Base-by-base conservation (phyloP, 306 rosid genomes). In the Cyamopsis tetragonoloba region DNA sequence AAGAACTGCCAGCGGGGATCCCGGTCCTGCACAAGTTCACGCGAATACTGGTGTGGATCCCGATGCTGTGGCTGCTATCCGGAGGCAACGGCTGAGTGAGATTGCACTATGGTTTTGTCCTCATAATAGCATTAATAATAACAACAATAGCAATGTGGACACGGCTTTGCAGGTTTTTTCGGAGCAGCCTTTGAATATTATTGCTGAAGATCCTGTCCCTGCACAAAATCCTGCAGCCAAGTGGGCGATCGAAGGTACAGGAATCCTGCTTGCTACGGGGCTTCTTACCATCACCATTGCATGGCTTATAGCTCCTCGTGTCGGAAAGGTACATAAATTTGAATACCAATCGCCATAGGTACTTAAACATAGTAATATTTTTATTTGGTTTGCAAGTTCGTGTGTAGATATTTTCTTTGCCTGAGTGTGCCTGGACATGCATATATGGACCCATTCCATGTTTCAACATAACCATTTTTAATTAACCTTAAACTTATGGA, bases 221-320 rank as follows among this genome's bases (percentile, higher is more conserved):
- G 79, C 62, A 50, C 93, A 86, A 76, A 86, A 79, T 83, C 72
- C 86, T 72, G 89, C 95, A 54, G 80, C 95, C 59, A 93, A 81
- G 77, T 93, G 98, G 98, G 98, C 96, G 1, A 80, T 86, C 49
- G 98, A 93, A 79, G 87, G 84, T 66, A 89, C 97, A 23, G 97
- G 95, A 72, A 86, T 93, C 86, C 76, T 93, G 66, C 97, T 93
- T 73, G 99, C 99, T 46, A 88, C 99, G 23, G 99, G 99, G 18
- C 80, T 93, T 23, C 99, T 93, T 68, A 93, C 98, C 44, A 87
- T 90, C 64, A 87, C 95, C 69, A 85, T 93, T 64, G 98, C 87
- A 10, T 93, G 97, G 95, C 89, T 89, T 62, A 86, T 93, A 72
- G 98, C 97, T 77, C 97, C 98, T 72, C 98, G 84, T 17, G 95